Percentiles rank a stretch among this genome's conserved stretches.
Conservation (phyloP, 768 basidiomycete species). For the Botryobasidium botryosum region DNA sequence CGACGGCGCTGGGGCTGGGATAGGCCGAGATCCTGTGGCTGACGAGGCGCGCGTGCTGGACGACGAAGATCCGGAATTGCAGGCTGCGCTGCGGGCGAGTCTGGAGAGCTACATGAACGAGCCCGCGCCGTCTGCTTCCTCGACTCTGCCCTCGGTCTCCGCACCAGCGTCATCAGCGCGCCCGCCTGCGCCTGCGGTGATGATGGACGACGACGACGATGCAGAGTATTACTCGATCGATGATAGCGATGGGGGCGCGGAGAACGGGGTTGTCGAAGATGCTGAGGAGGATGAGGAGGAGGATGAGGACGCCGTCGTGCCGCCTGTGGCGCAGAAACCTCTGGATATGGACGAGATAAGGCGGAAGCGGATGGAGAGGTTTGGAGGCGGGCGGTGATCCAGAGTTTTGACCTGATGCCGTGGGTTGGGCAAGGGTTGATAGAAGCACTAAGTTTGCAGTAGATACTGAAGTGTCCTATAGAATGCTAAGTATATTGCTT, state of each 20-base stretch:
- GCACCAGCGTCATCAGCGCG: neutral
- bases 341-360: conserved; percentile 52
- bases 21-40: no score
- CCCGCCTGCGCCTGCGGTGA: neutral
- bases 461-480: no score
- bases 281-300: conserved; percentile 20
- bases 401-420: no score
- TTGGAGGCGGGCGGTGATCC: no score
- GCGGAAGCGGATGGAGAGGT: conserved; percentile 42
- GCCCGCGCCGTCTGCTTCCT: conserved; percentile 23
- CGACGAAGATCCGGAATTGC: conserved; percentile 75
- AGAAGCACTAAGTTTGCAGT: no score
- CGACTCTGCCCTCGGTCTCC: conserved; percentile 14
- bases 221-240: conserved; percentile 2
- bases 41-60: conserved; percentile 69
- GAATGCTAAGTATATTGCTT: no score
- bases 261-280: neutral
- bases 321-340: conserved; percentile 21
- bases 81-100: conserved; percentile 75
- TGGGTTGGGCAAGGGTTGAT: no score
- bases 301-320: conserved; percentile 20
- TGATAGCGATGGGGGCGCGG: neutral
- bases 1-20: no score
- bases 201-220: conserved; percentile 2
- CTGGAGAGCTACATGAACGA: conserved; percentile 45